A percentile compares a stretch with the other conserved stretches of the same genome.
phyloP scores from a whole-genome alignment of 2,329 filamentous ascomycete genomes.

The Fusarium sp. region DNA sequence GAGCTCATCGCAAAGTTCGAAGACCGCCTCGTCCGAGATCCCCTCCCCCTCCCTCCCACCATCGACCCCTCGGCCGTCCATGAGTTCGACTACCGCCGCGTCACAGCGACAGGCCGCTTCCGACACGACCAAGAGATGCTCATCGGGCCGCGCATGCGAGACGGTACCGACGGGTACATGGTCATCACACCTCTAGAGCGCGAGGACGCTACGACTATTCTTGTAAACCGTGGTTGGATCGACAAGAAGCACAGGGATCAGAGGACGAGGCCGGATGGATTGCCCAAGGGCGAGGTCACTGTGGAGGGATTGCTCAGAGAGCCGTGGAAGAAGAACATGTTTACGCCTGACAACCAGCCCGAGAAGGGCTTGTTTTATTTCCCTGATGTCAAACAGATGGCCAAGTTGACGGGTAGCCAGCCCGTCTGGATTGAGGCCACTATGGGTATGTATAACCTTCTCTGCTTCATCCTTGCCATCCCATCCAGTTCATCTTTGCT shows the following conservation, averaged over 20 bases:
- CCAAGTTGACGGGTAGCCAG: conserved; percentile 82
- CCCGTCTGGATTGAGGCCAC: conserved; percentile 96
- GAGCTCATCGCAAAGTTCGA: conserved; percentile 92
- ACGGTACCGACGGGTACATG: conserved; percentile 90
- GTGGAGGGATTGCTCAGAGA: conserved; percentile 88
- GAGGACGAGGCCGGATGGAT: conserved; percentile 70
- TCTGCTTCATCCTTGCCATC: background rate
- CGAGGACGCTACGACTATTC: conserved; percentile 74
- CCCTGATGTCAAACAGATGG: conserved; percentile 94
- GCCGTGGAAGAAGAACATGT: conserved; percentile 98
- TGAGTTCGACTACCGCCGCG: conserved; percentile 92
- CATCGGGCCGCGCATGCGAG: conserved; percentile 87
- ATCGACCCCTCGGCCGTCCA: conserved; percentile 84
- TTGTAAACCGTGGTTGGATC: conserved; percentile 95
- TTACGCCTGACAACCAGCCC: conserved; percentile 91
- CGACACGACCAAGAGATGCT: conserved; percentile 97
- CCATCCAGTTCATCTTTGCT: conserved; percentile 13
- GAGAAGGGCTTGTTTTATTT: conserved; percentile 92
- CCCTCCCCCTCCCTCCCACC: conserved; percentile 85
- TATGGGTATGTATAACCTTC: conserved; percentile 73
- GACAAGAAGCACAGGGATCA: conserved; percentile 78
- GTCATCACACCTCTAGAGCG: conserved; percentile 93
- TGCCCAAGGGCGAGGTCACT: conserved; percentile 78
- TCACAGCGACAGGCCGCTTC: conserved; percentile 79
- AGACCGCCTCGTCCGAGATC: conserved; percentile 87